These are phyloP conservation scores for Rehmannia glutinosa DNA, from an alignment of 257 asterid species.

Conservation along the genomic window DNA sequence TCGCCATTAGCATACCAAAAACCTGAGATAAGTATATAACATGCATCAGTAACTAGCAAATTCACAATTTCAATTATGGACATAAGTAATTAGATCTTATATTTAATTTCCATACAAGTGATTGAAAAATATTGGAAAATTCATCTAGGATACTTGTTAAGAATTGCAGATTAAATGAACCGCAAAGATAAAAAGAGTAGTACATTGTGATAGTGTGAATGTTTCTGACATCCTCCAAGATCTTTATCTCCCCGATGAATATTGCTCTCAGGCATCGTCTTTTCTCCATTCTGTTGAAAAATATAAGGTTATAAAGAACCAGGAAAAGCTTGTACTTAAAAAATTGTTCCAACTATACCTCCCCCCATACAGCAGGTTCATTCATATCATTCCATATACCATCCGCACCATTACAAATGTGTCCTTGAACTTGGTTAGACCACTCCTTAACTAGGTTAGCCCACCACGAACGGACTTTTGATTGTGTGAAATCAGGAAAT, in stretches of 20 bases:
- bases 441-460: slow-evolving; percentile 77
- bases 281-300: slow-evolving; percentile 72
- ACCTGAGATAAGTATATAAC: slow-evolving; percentile 35
- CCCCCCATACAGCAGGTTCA: slow-evolving; percentile 65
- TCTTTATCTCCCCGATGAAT: slow-evolving; percentile 85
- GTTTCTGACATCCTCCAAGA: slow-evolving; percentile 80
- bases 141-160: too few species aligned
- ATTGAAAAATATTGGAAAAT: neutral
- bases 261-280: slow-evolving; percentile 97
- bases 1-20: slow-evolving; percentile 96
- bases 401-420: slow-evolving; percentile 91
- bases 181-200: neutral
- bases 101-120: too few species aligned
- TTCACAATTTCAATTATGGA: neutral
- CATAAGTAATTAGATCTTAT: neutral
- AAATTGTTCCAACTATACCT: neutral
- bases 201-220: slow-evolving; percentile 94
- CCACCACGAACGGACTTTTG: slow-evolving; percentile 90
- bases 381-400: slow-evolving; percentile 99
- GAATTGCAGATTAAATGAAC: slow-evolving; percentile 3
- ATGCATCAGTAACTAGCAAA: slow-evolving; percentile 30
- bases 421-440: too few species aligned
- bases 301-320: slow-evolving; percentile 16
- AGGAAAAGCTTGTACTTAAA: slow-evolving; percentile 1
- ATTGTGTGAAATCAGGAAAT: slow-evolving; percentile 86